These are phyloP conservation scores for Cyclostephanos tholiformis DNA, from an alignment of 108 stramenopile species.

Conservation along the genomic window DNA sequence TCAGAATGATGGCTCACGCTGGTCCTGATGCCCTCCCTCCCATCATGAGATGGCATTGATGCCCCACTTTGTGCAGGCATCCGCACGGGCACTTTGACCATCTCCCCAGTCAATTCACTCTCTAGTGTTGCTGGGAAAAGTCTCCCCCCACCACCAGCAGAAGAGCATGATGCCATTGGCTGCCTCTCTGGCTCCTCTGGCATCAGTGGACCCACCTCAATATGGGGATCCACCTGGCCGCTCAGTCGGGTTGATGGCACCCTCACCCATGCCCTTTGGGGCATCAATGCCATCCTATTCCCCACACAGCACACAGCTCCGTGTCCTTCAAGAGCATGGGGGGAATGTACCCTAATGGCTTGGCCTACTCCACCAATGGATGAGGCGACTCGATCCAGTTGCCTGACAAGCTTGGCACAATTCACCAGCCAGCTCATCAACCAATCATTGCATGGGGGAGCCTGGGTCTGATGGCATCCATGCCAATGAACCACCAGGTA, in stretches of 20 bases:
- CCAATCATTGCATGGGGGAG: neutral
- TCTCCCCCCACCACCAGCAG: neutral
- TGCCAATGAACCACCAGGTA: neutral
- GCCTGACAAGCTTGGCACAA: neutral
- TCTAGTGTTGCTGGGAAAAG: too few species aligned
- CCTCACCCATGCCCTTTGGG: neutral
- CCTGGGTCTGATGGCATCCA: neutral
- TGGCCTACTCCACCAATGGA: neutral
- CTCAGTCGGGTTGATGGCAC: neutral
- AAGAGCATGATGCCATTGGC: neutral
- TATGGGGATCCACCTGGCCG: neutral
- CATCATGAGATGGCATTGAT: too few species aligned
- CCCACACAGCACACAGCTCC: neutral
- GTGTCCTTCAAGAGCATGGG: neutral
- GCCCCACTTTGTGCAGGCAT: too few species aligned
- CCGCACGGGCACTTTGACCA: too few species aligned
- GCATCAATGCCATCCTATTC: neutral
- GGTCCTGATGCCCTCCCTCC: too few species aligned
- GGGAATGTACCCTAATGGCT: neutral
- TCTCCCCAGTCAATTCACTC: too few species aligned
- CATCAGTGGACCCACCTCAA: neutral
- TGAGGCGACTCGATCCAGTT: neutral
- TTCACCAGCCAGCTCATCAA: neutral
- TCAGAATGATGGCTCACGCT: too few species aligned
- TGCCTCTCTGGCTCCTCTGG: neutral